Conservation (phyloP, 495 filamentous ascomycete genomes). For the Thermochaetoides thermophila region DNA sequence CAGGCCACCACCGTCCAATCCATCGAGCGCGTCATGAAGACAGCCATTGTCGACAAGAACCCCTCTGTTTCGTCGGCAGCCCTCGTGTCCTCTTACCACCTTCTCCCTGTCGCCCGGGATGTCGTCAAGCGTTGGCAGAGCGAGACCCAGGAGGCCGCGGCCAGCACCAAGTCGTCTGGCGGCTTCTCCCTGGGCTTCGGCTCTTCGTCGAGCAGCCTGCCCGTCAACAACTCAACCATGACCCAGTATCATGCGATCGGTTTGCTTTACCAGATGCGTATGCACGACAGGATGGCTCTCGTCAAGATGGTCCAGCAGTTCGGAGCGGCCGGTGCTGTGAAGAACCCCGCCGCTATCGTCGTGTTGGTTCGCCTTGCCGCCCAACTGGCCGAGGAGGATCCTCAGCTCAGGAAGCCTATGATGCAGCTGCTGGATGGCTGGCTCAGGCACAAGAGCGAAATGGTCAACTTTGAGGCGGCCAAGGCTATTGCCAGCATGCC, state of each 20-base stretch:
- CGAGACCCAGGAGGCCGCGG: conserved; percentile 94
- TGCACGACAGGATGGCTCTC: conserved; percentile 91
- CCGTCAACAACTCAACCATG: conserved; percentile 78
- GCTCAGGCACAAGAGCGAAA: conserved; percentile 97
- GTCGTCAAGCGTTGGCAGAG: conserved; percentile 97
- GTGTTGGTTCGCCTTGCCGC: conserved; percentile 88
- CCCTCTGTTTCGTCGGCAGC: conserved; percentile 95
- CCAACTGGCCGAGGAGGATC: conserved; percentile 88
- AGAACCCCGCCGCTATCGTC: conserved; percentile 83
- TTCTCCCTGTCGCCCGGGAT: conserved; percentile 88
- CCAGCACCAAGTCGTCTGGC: conserved; percentile 69
- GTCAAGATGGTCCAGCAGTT: conserved; percentile 99
- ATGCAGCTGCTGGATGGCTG: conserved; percentile 89
- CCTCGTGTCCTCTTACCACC: conserved; percentile 94
- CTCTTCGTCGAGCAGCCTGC: conserved; percentile 51
- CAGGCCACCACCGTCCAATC: conserved; percentile 93
- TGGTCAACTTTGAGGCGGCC: conserved; percentile 99
- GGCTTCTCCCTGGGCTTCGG: conserved; percentile 85
- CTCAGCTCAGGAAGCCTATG: conserved; percentile 79
- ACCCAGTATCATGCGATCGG: conserved; percentile 98
- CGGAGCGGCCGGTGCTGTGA: conserved; percentile 75
- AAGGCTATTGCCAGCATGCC: conserved; percentile 93
- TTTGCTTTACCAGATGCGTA: conserved; percentile 93
- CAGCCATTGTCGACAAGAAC: conserved; percentile 97
- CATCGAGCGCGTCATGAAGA: conserved; percentile 97